Evolutionary conservation across 257 asterid species (phyloP), one percentile per base, ranked within the genome.

Genomic region (Salvia miltiorrhiza): DNA sequence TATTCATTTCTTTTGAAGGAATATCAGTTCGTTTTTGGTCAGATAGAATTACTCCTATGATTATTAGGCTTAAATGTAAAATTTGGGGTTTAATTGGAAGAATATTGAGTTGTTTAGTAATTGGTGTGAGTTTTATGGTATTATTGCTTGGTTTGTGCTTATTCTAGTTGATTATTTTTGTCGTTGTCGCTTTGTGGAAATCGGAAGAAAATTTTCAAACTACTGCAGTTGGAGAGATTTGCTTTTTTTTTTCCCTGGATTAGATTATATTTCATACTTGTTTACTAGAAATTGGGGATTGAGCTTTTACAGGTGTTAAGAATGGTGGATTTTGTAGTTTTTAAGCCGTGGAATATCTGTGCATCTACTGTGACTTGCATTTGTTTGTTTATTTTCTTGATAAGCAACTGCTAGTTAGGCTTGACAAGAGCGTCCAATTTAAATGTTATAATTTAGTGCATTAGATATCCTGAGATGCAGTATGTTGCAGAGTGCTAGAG

Each of bases 41-140:
- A 1, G 64, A 26, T 58, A 19, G 58, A 45, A 43, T 43, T 45
- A 4, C 19, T 17, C 45, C 5, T 30, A 3, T 47, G 40, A 33
- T 48, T 71, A 35, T 62, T 67, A 24, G 66, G 66, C 21, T 21
- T 43, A 28, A 14, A 12, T 23, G 35, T 50, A 17, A 17, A 24
- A 37, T 77, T 56, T 26, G 26, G 63, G 35, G 70, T 47, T 63
- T 73, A 24, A 56, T 63, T 73, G 43, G 37, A 48, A 62, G 49
- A 24, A 16, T 56, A 49, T 5, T 35, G 26, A 54, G 40, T 28
- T 20, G 47, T 44, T 75, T 39, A 44, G 26, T 33, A 65, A 33
- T 74, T 47, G n/a, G 60, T 14, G 33, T 12, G 16, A 23, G 2
- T 2, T 79, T 53, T 49, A 3, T 32, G 45, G 45, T 28, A 21